Conservation (phyloP, 176 grass and related monocot genomes). For the Oryza coarctata region DNA sequence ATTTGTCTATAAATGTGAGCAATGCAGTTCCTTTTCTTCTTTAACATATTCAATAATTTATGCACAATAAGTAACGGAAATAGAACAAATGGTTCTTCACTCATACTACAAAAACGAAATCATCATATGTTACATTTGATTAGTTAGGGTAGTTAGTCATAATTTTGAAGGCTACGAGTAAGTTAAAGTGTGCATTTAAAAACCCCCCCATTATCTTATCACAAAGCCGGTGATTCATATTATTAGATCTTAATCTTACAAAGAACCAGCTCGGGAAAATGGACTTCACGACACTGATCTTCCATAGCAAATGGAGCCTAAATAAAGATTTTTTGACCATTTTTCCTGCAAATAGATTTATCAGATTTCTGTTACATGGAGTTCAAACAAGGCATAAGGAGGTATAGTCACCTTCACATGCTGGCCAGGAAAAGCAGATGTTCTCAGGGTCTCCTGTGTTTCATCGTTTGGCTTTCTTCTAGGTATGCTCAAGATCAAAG, state of each 20-base stretch:
- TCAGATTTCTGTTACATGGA: slow-evolving; percentile 4
- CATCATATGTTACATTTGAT: slow-evolving; percentile 42
- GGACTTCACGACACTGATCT: slow-evolving; percentile 78
- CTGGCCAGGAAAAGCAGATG: slow-evolving; percentile 93
- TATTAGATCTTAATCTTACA: slow-evolving; percentile 15
- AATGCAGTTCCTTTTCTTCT: slow-evolving; percentile 29
- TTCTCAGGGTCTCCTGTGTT: slow-evolving; percentile 93
- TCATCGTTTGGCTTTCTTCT: slow-evolving; percentile 83
- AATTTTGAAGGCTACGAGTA: slow-evolving; percentile 8
- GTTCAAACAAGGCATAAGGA: slow-evolving; percentile 5
- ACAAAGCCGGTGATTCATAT: slow-evolving; percentile 32
- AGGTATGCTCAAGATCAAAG: slow-evolving; percentile 83
- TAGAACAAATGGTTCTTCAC: background rate
- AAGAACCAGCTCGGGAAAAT: slow-evolving; percentile 22
- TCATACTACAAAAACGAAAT: slow-evolving; percentile 6
- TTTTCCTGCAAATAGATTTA: slow-evolving; percentile 76
- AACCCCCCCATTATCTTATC: slow-evolving; percentile 30
- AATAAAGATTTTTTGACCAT: slow-evolving; percentile 89
- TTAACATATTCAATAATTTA: slow-evolving; percentile 43
- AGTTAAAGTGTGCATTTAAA: slow-evolving; percentile 49
- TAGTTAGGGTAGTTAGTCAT: slow-evolving; percentile 26
- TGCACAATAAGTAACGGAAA: slow-evolving; percentile 30
- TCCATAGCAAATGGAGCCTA: slow-evolving; percentile 91
- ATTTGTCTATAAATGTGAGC: slow-evolving; percentile 28
- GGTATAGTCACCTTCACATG: slow-evolving; percentile 76